Conservation (phyloP, 371 early-diverging fungal genomes). For the Smittium culicis region DNA sequence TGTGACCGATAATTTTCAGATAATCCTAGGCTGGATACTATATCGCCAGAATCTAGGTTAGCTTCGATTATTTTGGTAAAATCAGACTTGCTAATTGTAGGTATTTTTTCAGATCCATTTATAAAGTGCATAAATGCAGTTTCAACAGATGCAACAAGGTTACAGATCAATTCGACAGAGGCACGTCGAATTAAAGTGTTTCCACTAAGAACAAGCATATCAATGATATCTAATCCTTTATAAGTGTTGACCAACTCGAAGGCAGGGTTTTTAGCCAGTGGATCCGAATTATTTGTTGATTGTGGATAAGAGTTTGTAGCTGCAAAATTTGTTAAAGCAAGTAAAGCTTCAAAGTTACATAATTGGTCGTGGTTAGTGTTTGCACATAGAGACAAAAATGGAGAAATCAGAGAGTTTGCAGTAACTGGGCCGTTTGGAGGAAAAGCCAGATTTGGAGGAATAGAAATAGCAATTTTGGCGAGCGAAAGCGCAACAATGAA, state of each 20-base stretch:
- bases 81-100: too few species aligned
- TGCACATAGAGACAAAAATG: constrained; percentile 42
- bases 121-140: constrained; percentile 59
- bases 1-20: constrained; percentile 20
- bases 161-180: constrained; percentile 83
- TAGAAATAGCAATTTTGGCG: constrained; percentile 80
- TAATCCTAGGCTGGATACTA: too few species aligned
- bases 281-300: neutral
- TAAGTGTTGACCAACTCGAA: constrained; percentile 30
- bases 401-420: constrained; percentile 44
- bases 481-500: constrained; percentile 58
- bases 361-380: constrained; percentile 40
- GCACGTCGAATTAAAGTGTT: constrained; percentile 74
- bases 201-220: constrained; percentile 63
- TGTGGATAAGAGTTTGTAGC: constrained; percentile 8
- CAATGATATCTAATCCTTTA: constrained; percentile 53
- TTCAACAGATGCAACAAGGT: constrained; percentile 66
- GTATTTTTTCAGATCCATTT: constrained; percentile 15
- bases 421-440: constrained; percentile 37
- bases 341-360: constrained; percentile 76
- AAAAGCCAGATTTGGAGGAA: constrained; percentile 77
- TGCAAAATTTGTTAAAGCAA: constrained; percentile 87
- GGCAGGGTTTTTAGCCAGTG: constrained; percentile 13
- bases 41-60: constrained; percentile 6
- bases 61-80: constrained; percentile 13